Base-by-base conservation (phyloP, 768 basidiomycete genomes). In the Trametes elegans region DNA sequence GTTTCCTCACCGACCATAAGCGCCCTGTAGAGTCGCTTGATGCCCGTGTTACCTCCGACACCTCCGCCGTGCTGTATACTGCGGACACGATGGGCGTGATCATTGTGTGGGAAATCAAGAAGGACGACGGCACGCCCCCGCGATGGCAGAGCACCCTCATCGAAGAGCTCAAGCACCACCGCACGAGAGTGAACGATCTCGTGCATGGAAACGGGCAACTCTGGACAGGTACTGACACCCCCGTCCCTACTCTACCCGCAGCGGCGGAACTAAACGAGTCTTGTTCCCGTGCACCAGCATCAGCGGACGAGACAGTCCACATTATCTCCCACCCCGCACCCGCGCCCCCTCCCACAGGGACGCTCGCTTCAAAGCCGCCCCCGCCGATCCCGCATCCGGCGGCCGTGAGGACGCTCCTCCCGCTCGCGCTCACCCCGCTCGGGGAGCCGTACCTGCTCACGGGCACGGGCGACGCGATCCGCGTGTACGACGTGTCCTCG, bases 31-130 rank as follows among this genome's bases (percentile, higher is more conserved):
- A 93, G 68, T 83, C 82, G 56, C 69, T 97, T 11, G 79, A 82
- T 34, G 87, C 80, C n/a, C 73, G 76, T 54, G 61, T 71, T 13
- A 60, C 72, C 34, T 79, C 82, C 3, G 74, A 73, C n/a, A 67
- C 65, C 10, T 71, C 74, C 18, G 79, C 73, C 0, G 72, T 78
- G 24, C 70, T 98, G 5, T 90, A 87, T 67, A 92, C 93, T 0
- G 92, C 82, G 7, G 96, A 98, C 69, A 95, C 91, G 3, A 90
- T 98, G 86, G 97, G 96, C 2, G 68, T 88, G 8, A 84, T 98
- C 66, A 90, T 87, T 56, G 71, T 84, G 26, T 99, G 95, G 95
- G 72, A 79, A 23, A 64, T 96, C 45, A 70, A 71, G 41, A 70
- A 66, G 49, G 79, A 80, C 60, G 76, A 77, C 1, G 72, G 64